Evolutionary conservation across 164 flowering plant species (phyloP).

Genomic region (Vitis riparia): DNA sequence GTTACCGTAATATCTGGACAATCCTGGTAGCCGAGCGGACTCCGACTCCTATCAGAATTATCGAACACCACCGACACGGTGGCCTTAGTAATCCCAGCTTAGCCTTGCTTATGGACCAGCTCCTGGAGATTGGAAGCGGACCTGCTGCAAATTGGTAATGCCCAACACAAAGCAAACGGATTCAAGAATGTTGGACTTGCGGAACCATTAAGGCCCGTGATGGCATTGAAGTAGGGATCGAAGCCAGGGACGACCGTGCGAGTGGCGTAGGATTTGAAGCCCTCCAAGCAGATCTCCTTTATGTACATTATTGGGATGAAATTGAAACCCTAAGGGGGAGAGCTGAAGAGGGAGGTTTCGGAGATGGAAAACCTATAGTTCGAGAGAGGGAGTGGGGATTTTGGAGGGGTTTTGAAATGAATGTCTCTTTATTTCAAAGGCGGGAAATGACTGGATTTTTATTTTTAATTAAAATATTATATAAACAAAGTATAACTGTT

Average conservation of each 20-base stretch:
- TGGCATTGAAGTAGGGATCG: slow-evolving; percentile 94
- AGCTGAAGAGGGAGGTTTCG: too few species aligned
- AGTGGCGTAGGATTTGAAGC: slow-evolving; percentile 96
- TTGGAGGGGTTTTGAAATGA: too few species aligned
- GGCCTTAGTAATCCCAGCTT: slow-evolving; percentile 98
- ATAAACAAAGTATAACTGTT: too few species aligned
- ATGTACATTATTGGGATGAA: slow-evolving; percentile 24
- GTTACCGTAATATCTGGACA: slow-evolving; percentile 88
- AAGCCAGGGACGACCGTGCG: slow-evolving; percentile 92
- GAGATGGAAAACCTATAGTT: too few species aligned
- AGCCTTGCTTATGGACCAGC: slow-evolving; percentile 99
- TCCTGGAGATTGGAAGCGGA: slow-evolving; percentile 97
- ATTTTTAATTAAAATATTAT: too few species aligned
- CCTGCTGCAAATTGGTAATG: slow-evolving; percentile 96
- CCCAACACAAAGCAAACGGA: slow-evolving; percentile 96
- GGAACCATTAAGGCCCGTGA: slow-evolving; percentile 93
- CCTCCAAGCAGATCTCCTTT: slow-evolving; percentile 82
- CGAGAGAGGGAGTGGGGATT: too few species aligned
- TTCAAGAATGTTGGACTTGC: slow-evolving; percentile 95
- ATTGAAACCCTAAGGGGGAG: too few species aligned
- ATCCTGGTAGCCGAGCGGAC: slow-evolving; percentile 95
- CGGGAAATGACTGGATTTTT: too few species aligned
- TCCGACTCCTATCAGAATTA: slow-evolving; percentile 71
- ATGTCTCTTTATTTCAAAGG: too few species aligned
- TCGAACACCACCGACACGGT: slow-evolving; percentile 92